Evolutionary conservation across 108 stramenopile species (phyloP).

Genomic region (Parmales sp.): DNA sequence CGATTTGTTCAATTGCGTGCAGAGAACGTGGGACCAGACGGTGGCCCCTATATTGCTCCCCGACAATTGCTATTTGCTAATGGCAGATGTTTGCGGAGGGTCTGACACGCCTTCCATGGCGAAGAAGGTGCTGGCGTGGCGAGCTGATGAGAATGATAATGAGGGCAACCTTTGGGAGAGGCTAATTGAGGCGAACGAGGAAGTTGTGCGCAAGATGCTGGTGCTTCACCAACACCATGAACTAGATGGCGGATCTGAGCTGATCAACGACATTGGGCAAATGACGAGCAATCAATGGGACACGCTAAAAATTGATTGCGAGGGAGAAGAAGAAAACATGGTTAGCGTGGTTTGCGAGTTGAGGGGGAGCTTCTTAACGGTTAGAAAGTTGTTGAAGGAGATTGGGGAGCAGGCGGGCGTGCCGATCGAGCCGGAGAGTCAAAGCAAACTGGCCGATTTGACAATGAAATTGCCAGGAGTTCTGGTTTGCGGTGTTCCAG

Average conservation of each 20-base stretch:
- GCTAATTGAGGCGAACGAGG: constrained; percentile 48
- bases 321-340: constrained; percentile 27
- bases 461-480: constrained; percentile 78
- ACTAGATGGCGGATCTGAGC: background rate
- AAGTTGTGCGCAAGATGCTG: constrained; percentile 40
- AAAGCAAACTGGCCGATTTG: constrained; percentile 72
- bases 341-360: constrained; percentile 25
- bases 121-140: constrained; percentile 67
- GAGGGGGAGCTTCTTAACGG: constrained; percentile 40
- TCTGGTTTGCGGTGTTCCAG: constrained; percentile 77
- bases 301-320: constrained; percentile 36
- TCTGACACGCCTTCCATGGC: constrained; percentile 90
- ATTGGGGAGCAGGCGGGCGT: constrained; percentile 77
- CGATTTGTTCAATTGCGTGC: too few relatives aligned
- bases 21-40: too few relatives aligned
- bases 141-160: constrained; percentile 31
- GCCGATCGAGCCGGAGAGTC: constrained; percentile 78
- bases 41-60: too few relatives aligned
- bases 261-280: background rate
- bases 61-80: constrained; percentile 62
- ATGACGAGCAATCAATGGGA: constrained; percentile 30
- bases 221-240: background rate
- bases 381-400: constrained; percentile 47
- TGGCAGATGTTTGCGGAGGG: constrained; percentile 92
- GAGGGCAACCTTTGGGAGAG: constrained; percentile 61